phyloP scores from a whole-genome alignment of 345 rosid genomes.

The Camelina laxa region DNA sequence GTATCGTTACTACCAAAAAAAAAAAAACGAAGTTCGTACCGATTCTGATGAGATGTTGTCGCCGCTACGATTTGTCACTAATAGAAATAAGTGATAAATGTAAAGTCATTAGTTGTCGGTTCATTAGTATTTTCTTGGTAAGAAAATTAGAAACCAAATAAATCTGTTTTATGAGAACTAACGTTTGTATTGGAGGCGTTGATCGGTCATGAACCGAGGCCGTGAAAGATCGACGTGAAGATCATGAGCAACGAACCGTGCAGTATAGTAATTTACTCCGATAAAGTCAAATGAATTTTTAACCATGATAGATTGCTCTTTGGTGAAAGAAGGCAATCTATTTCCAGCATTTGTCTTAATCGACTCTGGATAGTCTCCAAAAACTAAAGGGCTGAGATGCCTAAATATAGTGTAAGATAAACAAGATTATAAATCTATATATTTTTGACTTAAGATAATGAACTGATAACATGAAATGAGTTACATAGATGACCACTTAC shows the following conservation, averaged over 20 bases:
- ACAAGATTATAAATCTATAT: neutral
- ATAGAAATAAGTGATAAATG: neutral
- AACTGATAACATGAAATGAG: no score
- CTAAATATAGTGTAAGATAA: slow-evolving; percentile 19
- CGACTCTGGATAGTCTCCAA: slow-evolving; percentile 25
- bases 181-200: neutral
- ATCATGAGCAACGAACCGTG: slow-evolving; percentile 3
- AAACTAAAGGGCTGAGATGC: slow-evolving; percentile 26
- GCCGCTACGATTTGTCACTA: slow-evolving; percentile 36
- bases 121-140: neutral
- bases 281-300: slow-evolving; percentile 27
- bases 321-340: slow-evolving; percentile 26
- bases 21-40: slow-evolving; percentile 27
- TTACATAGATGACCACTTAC: slow-evolving; percentile 27
- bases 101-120: neutral
- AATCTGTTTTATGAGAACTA: neutral
- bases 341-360: slow-evolving; percentile 21
- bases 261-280: slow-evolving; percentile 24
- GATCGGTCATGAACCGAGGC: neutral
- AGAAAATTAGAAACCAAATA: neutral
- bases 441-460: no score
- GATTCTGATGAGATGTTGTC: slow-evolving; percentile 35
- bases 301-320: neutral
- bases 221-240: neutral
- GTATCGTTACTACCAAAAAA: no score